Evolutionary conservation across 495 filamentous ascomycete genomes (phyloP).

Genomic region (Hypoxylon rickii): DNA sequence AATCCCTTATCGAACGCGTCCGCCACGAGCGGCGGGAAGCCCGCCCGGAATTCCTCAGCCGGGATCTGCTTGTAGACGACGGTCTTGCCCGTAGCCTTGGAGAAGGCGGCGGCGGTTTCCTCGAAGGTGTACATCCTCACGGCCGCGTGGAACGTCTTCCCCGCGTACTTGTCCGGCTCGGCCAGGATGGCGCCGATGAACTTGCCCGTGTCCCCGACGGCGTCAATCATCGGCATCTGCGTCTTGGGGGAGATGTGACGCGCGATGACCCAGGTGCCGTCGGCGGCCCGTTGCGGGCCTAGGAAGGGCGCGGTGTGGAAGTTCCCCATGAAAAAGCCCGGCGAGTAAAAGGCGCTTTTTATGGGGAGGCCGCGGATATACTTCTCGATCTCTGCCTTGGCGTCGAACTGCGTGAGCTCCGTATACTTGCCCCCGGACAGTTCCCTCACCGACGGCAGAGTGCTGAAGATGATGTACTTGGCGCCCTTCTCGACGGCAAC

Average conservation of each 20-base stretch:
- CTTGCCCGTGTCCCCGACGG: slow-evolving; percentile 53
- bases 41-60: slow-evolving; percentile 41
- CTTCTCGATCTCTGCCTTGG: slow-evolving; percentile 47
- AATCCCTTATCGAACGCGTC: slow-evolving; percentile 46
- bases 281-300: slow-evolving; percentile 29
- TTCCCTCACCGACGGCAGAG: slow-evolving; percentile 38
- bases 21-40: slow-evolving; percentile 33
- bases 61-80: slow-evolving; percentile 52
- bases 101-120: slow-evolving; percentile 44
- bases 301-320: slow-evolving; percentile 39
- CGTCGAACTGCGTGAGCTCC: slow-evolving; percentile 49
- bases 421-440: slow-evolving; percentile 47
- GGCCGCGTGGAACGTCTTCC: slow-evolving; percentile 50
- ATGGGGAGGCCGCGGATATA: slow-evolving; percentile 47
- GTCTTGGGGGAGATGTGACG: slow-evolving; percentile 36
- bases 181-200: slow-evolving; percentile 57
- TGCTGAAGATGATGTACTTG: slow-evolving; percentile 57
- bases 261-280: slow-evolving; percentile 41
- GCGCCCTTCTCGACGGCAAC: slow-evolving; percentile 49
- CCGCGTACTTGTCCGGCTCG: slow-evolving; percentile 55
- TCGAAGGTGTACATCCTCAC: slow-evolving; percentile 42
- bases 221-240: slow-evolving; percentile 51
- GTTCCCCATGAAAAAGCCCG: slow-evolving; percentile 58
- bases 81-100: slow-evolving; percentile 51
- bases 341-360: slow-evolving; percentile 49